Evolutionary conservation across 116 monocot genomes (phyloP), one percentile per base, ranked within the genome.

Genomic region (Phalaenopsis hybrid): DNA sequence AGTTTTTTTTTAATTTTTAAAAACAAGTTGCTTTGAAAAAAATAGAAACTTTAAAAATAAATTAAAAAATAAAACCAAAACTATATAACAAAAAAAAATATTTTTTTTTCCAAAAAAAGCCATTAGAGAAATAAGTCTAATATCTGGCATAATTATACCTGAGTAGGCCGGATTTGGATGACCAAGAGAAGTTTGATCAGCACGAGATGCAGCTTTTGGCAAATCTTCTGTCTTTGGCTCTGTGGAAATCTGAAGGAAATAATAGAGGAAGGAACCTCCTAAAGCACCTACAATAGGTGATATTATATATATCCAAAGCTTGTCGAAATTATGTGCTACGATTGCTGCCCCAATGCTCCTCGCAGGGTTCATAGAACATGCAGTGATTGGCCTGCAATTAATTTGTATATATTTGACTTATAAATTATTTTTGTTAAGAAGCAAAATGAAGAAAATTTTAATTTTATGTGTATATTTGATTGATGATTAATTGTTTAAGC

Each of bases 311-410:
- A 83, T 70, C 83, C 83, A 83, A 3, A 83, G 49, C 79, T 83
- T 83, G 2, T 44, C 5, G 51, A 58, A 79, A 50, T 79, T 79
- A 0, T 58, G 6, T 12, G 52, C 28, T 46, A 28, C 74, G 57
- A 79, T 67, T 8, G 83, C 83, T 21, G 83, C 70, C 58, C 74
- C 83, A 57, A 83, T 73, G 74, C 83, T 83, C 79, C 79, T 79
- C 45, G 83, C 83, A 57, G 83, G 83, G 74, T 83, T 83, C 83
- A 79, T 79, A 33, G 83, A 83, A 16, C 79, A 61, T 45, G 79
- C 83, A 51, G 73, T 83, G 4, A 79, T 44, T 70, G 51, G 57
- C 67, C 79, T 83, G 79, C 41, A 41, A 50, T 23, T 48, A 48
- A 48, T 48, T 48, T 48, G 2, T 48, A 61, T 43, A 4, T 44